Evolutionary conservation across 192 early-diverging fungal species (phyloP).

Genomic region (Linderina pennispora): DNA sequence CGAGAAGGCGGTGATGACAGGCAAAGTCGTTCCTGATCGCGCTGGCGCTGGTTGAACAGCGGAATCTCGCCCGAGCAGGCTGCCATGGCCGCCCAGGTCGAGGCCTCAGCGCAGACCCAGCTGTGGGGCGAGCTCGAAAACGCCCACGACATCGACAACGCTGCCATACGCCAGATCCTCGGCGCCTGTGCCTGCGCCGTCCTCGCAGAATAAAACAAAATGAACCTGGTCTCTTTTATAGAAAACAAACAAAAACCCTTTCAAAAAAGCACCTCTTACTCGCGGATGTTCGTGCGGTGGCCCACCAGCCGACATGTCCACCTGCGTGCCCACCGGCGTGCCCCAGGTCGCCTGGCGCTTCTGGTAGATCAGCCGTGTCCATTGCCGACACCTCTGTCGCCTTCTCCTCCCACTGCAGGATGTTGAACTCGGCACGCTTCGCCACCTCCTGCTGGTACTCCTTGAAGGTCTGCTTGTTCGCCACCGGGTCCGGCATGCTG

Average conservation of each 20-base stretch:
- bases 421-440: conserved; percentile 33
- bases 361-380: conserved; percentile 15
- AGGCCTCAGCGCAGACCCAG: conserved; percentile 80
- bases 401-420: conserved; percentile 40
- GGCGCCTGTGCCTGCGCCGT: conserved; percentile 61
- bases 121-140: conserved; percentile 91
- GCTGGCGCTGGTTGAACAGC: conserved; percentile 76
- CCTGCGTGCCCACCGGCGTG: conserved; percentile 21
- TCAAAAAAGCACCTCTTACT: conserved; percentile 8
- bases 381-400: conserved; percentile 1
- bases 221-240: neutral
- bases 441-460: conserved; percentile 40
- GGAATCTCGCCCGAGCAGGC: conserved; percentile 69
- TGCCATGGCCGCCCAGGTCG: conserved; percentile 71
- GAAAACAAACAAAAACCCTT: neutral
- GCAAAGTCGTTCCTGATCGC: conserved; percentile 90
- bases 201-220: conserved; percentile 19
- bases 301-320: conserved; percentile 24
- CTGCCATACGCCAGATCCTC: conserved; percentile 62
- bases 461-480: conserved; percentile 24
- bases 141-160: conserved; percentile 46
- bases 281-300: conserved; percentile 20
- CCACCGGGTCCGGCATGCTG: conserved; percentile 29
- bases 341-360: conserved; percentile 40
- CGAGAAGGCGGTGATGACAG: conserved; percentile 75